A percentile compares a stretch with the other conserved stretches of the same genome.
These are phyloP conservation scores for Microdochium nivale DNA, from an alignment of 2,329 filamentous ascomycete species.

Conservation along the genomic window DNA sequence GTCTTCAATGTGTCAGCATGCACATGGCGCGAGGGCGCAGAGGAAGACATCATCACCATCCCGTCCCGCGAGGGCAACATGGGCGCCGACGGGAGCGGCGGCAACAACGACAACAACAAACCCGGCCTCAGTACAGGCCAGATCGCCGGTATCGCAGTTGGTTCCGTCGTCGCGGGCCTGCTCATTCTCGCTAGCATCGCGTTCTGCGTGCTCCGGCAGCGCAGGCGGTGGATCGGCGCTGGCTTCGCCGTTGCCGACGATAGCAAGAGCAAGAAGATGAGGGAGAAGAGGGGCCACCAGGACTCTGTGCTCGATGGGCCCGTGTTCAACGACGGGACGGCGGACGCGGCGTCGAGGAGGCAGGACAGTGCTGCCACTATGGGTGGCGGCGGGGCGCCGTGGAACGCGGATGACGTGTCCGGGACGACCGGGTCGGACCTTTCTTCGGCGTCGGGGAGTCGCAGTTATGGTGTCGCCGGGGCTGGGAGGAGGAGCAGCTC, in stretches of 20 bases:
- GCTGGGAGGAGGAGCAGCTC: not conserved
- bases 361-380: not conserved
- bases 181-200: slow-evolving; percentile 7
- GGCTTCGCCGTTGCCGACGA: slow-evolving; percentile 6
- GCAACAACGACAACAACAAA: not conserved
- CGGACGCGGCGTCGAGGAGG: too few species aligned
- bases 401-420: not conserved
- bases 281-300: too few species aligned
- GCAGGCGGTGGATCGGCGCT: slow-evolving; percentile 10
- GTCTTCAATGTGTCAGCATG: slow-evolving; percentile 29
- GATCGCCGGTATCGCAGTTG: slow-evolving; percentile 17
- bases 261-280: not conserved
- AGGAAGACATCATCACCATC: slow-evolving; percentile 21
- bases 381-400: not conserved
- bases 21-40: slow-evolving; percentile 22
- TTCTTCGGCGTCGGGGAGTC: not conserved
- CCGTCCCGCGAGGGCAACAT: slow-evolving; percentile 9
- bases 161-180: slow-evolving; percentile 5
- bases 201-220: slow-evolving; percentile 10
- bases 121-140: slow-evolving; percentile 10
- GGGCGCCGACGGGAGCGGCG: not conserved
- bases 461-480: not conserved
- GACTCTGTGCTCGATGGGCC: not conserved
- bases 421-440: not conserved
- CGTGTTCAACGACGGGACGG: not conserved